Conservation (phyloP, 805 yeast genomes). For the Candida easanensis region DNA sequence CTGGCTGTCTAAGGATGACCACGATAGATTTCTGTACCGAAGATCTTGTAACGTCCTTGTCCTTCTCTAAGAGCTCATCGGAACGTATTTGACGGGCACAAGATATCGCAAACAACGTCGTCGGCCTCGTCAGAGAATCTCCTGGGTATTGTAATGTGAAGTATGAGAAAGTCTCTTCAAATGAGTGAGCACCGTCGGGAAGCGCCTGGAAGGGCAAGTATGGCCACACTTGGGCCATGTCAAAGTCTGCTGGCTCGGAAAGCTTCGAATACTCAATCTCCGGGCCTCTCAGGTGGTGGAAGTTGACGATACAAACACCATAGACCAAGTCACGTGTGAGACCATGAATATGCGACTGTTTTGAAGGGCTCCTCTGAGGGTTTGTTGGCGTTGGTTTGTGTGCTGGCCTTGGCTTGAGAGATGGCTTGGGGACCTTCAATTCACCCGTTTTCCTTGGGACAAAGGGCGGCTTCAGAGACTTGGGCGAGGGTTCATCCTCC, state of each 20-base stretch:
- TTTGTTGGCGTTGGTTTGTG: not conserved
- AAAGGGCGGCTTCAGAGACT: not conserved
- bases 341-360: conserved; percentile 22
- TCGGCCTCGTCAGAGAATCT: conserved; percentile 31
- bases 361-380: conserved; percentile 13
- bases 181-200: conserved; percentile 94
- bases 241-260: conserved; percentile 28
- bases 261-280: conserved; percentile 82
- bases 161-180: conserved; percentile 89
- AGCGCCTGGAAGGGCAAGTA: conserved; percentile 89
- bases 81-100: conserved; percentile 83
- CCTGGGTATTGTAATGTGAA: conserved; percentile 70
- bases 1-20: conserved; percentile 80
- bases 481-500: conserved; percentile 15
- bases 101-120: conserved; percentile 90
- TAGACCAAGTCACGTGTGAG: conserved; percentile 45
- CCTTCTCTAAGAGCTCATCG: conserved; percentile 51
- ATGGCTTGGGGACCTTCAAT: not conserved
- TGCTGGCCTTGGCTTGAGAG: not conserved
- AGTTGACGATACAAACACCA: conserved; percentile 88
- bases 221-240: conserved; percentile 61
- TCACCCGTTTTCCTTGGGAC: not conserved
- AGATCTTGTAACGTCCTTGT: conserved; percentile 73
- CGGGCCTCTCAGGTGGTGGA: conserved; percentile 92
- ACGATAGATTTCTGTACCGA: conserved; percentile 91